phyloP scores from a whole-genome alignment of 2,329 filamentous ascomycete species.

The Coniochaeta sp. region DNA sequence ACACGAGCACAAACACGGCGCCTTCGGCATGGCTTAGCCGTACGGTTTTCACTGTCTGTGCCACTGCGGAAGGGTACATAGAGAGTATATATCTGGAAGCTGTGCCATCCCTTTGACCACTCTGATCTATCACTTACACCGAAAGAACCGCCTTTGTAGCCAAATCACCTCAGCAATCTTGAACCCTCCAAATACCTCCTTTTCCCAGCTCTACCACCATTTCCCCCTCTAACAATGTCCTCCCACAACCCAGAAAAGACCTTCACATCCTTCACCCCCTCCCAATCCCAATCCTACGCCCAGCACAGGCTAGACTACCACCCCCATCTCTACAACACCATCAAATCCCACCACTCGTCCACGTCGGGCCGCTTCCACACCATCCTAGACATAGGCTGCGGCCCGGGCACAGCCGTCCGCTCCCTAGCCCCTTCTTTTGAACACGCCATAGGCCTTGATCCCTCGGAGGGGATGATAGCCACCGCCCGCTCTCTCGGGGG shows the following conservation, averaged over 20 bases:
- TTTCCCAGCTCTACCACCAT: neutral
- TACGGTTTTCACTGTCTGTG: too few species aligned
- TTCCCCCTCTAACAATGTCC: too few species aligned
- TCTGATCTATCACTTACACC: too few species aligned
- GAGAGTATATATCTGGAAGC: too few species aligned
- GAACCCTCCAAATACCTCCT: neutral
- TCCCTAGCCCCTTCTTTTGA: slow-evolving; percentile 38
- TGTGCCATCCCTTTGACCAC: too few species aligned
- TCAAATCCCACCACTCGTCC: slow-evolving; percentile 38
- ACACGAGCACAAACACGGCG: neutral
- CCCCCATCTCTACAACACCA: slow-evolving; percentile 34
- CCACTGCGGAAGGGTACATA: too few species aligned
- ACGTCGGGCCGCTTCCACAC: slow-evolving; percentile 34
- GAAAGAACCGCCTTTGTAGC: too few species aligned
- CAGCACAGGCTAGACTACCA: slow-evolving; percentile 34
- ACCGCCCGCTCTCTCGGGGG: slow-evolving; percentile 32
- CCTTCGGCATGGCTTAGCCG: too few species aligned
- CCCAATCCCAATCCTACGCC: slow-evolving; percentile 37
- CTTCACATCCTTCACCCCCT: slow-evolving; percentile 35
- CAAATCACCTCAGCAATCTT: neutral
- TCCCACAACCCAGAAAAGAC: slow-evolving; percentile 29
- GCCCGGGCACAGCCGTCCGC: slow-evolving; percentile 42
- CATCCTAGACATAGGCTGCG: slow-evolving; percentile 50
- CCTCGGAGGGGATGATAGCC: slow-evolving; percentile 45
- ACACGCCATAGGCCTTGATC: slow-evolving; percentile 41